phyloP scores from a whole-genome alignment of 2,329 filamentous ascomycete species.

The Paracorniculantispora psalliotae region DNA sequence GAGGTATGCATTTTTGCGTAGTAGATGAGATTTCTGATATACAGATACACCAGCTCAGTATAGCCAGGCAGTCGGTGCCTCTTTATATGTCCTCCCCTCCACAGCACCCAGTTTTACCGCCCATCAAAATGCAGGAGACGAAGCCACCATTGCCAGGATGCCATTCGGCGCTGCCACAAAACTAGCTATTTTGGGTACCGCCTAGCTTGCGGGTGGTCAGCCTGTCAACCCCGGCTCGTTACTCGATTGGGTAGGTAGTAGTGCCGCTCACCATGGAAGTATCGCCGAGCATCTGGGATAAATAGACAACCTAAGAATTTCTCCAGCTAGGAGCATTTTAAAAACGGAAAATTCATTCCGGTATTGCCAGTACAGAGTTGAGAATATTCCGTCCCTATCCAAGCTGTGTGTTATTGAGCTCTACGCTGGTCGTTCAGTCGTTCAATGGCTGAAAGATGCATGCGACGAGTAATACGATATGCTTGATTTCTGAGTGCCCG shows the following conservation, averaged over 20 bases:
- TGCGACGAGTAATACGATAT: no score
- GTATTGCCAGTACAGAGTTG: background rate
- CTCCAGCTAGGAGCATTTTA: no score
- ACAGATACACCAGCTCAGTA: background rate
- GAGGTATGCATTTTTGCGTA: background rate
- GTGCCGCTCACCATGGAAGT: background rate
- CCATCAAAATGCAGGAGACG: background rate
- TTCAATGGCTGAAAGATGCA: no score
- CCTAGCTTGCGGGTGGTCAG: background rate
- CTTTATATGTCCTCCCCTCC: background rate
- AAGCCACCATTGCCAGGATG: background rate
- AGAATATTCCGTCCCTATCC: background rate
- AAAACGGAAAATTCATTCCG: no score
- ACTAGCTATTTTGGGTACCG: background rate
- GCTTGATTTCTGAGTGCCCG: no score
- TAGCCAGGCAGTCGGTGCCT: background rate
- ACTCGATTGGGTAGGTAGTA: conserved; percentile 1
- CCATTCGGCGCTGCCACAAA: background rate
- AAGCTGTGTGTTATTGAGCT: background rate
- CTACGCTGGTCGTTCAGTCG: no score
- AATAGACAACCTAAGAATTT: background rate
- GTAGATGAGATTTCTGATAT: background rate
- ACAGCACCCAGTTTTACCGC: background rate
- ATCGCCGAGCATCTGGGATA: background rate
- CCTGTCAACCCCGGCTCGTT: background rate